These are phyloP conservation scores for Circinella minor DNA, from an alignment of 371 early-diverging fungal species.

Conservation along the genomic window DNA sequence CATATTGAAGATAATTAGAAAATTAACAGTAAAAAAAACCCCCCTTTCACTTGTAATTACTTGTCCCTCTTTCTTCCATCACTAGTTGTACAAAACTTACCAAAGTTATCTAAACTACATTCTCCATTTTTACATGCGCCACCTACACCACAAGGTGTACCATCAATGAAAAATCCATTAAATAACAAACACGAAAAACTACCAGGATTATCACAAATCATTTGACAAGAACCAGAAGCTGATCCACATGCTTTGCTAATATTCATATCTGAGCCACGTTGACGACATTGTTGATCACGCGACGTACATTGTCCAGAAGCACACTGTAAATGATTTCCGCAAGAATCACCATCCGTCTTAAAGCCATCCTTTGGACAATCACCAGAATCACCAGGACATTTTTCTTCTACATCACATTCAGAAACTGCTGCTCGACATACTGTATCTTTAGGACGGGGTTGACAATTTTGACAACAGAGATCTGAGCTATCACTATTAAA, in stretches of 20 bases:
- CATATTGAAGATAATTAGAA: too few relatives aligned
- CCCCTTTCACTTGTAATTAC: too few relatives aligned
- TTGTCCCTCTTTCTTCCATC: too few relatives aligned
- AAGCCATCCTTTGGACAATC: conserved; percentile 80
- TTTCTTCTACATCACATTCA: conserved; percentile 84
- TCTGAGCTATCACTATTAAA: conserved; percentile 75
- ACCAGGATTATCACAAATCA: conserved; percentile 70
- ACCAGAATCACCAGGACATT: conserved; percentile 76
- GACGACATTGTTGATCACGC: conserved; percentile 80
- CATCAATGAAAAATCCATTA: conserved; percentile 85
- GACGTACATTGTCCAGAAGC: conserved; percentile 92
- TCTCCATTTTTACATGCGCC: conserved; percentile 61
- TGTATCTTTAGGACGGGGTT: conserved; percentile 58
- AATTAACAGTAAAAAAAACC: too few relatives aligned
- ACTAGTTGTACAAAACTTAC: conserved; percentile 22
- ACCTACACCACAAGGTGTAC: conserved; percentile 84
- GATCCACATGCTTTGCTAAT: conserved; percentile 53
- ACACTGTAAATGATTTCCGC: conserved; percentile 68
- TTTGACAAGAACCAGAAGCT: conserved; percentile 58
- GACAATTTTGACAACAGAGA: conserved; percentile 83
- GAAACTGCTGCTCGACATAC: conserved; percentile 80
- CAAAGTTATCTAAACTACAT: conserved; percentile 46
- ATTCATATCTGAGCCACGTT: conserved; percentile 52
- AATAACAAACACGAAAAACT: conserved; percentile 67
- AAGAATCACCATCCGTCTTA: conserved; percentile 70